phyloP scores from a whole-genome alignment of 257 asterid genomes.

The Solanum gracilifrons region DNA sequence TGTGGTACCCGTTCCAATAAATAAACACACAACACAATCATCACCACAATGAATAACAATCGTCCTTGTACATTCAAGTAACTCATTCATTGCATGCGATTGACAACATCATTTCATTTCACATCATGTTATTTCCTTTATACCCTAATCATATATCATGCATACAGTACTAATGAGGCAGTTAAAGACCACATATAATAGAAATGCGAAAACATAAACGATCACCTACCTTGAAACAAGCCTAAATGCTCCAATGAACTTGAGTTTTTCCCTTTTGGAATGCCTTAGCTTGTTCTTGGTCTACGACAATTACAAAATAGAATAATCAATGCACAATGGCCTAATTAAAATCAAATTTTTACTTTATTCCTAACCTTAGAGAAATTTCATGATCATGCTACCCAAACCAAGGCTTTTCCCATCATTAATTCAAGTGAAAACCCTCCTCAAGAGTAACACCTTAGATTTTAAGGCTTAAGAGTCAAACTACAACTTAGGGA shows the following conservation, averaged over 20 bases:
- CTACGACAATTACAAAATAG: neutral
- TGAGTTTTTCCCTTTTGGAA: neutral
- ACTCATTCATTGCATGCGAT: neutral
- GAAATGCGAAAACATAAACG: too few species aligned
- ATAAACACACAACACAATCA: neutral
- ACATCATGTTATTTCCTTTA: neutral
- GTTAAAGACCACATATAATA: neutral
- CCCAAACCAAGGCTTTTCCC: neutral
- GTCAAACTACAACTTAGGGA: neutral
- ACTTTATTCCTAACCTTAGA: neutral
- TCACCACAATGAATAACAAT: neutral
- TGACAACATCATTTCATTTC: neutral
- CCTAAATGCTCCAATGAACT: neutral
- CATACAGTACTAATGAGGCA: neutral
- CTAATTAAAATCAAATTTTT: neutral
- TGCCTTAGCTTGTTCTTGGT: neutral
- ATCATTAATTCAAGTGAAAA: too few species aligned
- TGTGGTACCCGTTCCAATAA: neutral
- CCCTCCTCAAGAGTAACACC: neutral
- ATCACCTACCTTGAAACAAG: neutral
- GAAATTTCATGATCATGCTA: neutral
- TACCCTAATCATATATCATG: neutral
- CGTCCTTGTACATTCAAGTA: neutral
- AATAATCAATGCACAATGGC: neutral
- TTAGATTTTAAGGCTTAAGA: neutral